A percentile compares a stretch with the other conserved stretches of the same genome.
phyloP scores from a whole-genome alignment of 1,284 basidiomycete genomes.

The Cystobasidium pallidum region DNA sequence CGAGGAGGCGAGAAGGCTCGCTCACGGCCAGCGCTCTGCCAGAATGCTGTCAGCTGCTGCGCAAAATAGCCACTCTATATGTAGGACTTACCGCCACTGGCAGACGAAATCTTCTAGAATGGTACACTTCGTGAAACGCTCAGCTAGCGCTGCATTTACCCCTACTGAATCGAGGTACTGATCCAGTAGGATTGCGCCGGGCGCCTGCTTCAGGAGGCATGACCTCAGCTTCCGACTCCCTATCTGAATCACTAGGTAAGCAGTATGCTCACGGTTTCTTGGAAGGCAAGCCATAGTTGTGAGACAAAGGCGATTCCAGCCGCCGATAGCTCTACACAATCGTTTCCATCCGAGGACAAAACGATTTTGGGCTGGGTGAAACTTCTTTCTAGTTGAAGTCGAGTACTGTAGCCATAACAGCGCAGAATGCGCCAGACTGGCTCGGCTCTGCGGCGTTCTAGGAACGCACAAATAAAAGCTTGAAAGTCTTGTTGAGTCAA shows the following conservation, averaged over 20 bases:
- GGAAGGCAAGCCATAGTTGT: conserved; percentile 1
- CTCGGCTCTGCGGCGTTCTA: conserved; percentile 22
- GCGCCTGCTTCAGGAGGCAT: not conserved
- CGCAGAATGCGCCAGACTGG: conserved; percentile 32
- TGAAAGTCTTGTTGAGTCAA: conserved; percentile 11
- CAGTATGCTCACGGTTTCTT: not conserved
- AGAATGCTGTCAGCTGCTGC: not conserved
- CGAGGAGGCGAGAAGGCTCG: not conserved
- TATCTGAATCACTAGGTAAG: no score
- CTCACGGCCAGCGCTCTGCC: not conserved
- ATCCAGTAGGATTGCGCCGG: not conserved
- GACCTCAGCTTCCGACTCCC: not conserved
- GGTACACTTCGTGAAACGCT: not conserved
- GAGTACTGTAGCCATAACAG: conserved; percentile 22
- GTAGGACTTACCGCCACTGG: not conserved
- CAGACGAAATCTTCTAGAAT: not conserved
- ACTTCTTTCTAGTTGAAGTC: not conserved
- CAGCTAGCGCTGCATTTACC: not conserved
- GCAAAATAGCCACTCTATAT: no score
- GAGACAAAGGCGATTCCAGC: conserved; percentile 7
- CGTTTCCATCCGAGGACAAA: not conserved
- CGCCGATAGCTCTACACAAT: conserved; percentile 12
- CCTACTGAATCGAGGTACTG: not conserved
- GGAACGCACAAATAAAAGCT: conserved; percentile 6
- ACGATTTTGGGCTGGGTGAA: conserved; percentile 13